These are phyloP conservation scores for Ophiostoma sp. DNA, from an alignment of 2,329 filamentous ascomycete species.

Conservation along the genomic window DNA sequence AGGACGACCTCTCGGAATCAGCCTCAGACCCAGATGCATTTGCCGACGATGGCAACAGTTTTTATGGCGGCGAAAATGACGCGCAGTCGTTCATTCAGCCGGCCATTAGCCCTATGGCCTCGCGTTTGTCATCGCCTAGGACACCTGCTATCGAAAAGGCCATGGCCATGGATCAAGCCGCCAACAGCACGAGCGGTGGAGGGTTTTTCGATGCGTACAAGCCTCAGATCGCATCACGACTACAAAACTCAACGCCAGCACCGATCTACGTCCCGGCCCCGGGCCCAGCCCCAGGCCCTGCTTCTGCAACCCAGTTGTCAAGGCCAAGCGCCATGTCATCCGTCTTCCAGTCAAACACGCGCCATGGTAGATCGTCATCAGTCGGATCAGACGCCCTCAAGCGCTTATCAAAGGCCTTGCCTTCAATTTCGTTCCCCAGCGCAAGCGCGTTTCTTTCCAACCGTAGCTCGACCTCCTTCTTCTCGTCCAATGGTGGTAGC, in stretches of 20 bases:
- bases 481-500: slow-evolving; percentile 31
- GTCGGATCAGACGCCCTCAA: slow-evolving; percentile 54
- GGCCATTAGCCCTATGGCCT: slow-evolving; percentile 52
- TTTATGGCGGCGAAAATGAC: slow-evolving; percentile 48
- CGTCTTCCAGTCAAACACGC: slow-evolving; percentile 18
- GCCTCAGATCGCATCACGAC: slow-evolving; percentile 15
- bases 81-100: slow-evolving; percentile 57
- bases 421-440: slow-evolving; percentile 48
- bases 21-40: not conserved
- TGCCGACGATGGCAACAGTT: slow-evolving; percentile 32
- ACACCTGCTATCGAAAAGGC: slow-evolving; percentile 56
- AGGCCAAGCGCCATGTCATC: slow-evolving; percentile 20
- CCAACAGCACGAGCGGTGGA: slow-evolving; percentile 17
- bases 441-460: slow-evolving; percentile 37
- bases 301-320: not conserved
- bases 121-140: slow-evolving; percentile 49
- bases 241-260: slow-evolving; percentile 36
- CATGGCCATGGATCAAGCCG: slow-evolving; percentile 44
- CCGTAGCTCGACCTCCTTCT: slow-evolving; percentile 37
- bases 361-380: slow-evolving; percentile 49
- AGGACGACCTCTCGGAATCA: not conserved
- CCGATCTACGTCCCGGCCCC: slow-evolving; percentile 34
- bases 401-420: slow-evolving; percentile 52
- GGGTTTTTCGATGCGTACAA: slow-evolving; percentile 34
- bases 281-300: slow-evolving; percentile 22